phyloP scores from a whole-genome alignment of 345 rosid species.

The Rubroshorea leprosula region DNA sequence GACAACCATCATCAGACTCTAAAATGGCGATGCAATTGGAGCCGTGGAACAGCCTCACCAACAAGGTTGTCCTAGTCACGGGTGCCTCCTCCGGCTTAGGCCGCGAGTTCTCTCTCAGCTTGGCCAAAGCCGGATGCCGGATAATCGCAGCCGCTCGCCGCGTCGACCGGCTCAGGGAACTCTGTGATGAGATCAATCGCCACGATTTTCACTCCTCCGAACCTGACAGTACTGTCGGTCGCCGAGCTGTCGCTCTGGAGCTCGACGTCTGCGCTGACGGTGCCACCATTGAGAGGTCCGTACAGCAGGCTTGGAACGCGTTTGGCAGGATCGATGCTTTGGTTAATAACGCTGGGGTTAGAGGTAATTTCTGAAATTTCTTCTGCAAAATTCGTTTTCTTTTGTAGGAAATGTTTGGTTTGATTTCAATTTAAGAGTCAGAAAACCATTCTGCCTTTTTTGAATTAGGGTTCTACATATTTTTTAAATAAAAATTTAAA shows the following conservation, averaged over 20 bases:
- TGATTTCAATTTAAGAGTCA: too few relatives aligned
- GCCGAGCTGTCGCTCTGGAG: slow-evolving; percentile 54
- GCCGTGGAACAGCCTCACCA: slow-evolving; percentile 54
- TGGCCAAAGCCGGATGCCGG: slow-evolving; percentile 61
- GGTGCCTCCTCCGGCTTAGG: slow-evolving; percentile 84
- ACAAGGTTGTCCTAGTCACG: slow-evolving; percentile 73
- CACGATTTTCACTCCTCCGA: not conserved
- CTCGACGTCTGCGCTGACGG: slow-evolving; percentile 57
- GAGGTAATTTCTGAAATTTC: slow-evolving; percentile 39
- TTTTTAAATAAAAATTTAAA: too few relatives aligned
- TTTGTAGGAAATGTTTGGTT: too few relatives aligned
- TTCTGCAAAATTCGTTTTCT: too few relatives aligned
- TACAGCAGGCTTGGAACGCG: slow-evolving; percentile 52
- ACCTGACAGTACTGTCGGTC: not conserved
- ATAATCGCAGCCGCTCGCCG: slow-evolving; percentile 70
- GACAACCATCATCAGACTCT: too few relatives aligned
- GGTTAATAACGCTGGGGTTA: slow-evolving; percentile 66
- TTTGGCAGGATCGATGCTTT: slow-evolving; percentile 64
- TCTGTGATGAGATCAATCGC: slow-evolving; percentile 57
- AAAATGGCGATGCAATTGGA: slow-evolving; percentile 33
- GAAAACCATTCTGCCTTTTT: too few relatives aligned
- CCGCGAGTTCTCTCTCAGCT: slow-evolving; percentile 57
- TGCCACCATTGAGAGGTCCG: slow-evolving; percentile 34
- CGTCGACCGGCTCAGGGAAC: slow-evolving; percentile 45
- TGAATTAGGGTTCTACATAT: too few relatives aligned